Conservation (phyloP, 805 yeast genomes). For the Candida hungchunana region DNA sequence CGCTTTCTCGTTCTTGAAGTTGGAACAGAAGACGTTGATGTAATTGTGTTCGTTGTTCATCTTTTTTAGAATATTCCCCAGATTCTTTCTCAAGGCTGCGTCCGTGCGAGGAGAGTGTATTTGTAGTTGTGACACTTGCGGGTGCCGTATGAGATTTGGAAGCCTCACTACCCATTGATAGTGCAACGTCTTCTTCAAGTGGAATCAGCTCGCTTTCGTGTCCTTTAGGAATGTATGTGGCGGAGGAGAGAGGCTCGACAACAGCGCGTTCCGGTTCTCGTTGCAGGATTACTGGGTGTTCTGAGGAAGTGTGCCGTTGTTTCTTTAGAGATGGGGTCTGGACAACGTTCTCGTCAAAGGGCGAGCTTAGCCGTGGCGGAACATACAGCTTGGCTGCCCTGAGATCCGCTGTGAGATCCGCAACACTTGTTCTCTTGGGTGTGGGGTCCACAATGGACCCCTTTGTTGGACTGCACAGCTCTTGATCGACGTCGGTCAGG, state of each 20-base stretch:
- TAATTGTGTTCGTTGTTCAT: no score
- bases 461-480: no score
- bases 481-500: slow-evolving; percentile 10
- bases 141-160: not conserved
- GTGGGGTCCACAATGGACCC: not conserved
- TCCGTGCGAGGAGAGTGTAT: slow-evolving; percentile 1
- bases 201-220: slow-evolving; percentile 29
- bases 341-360: slow-evolving; percentile 8
- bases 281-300: slow-evolving; percentile 4
- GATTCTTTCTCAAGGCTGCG: no score
- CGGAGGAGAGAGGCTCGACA: slow-evolving; percentile 62
- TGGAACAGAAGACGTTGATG: no score
- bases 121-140: slow-evolving; percentile 3
- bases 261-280: slow-evolving; percentile 12
- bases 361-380: slow-evolving; percentile 10
- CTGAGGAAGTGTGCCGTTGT: slow-evolving; percentile 12
- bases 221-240: slow-evolving; percentile 67
- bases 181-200: slow-evolving; percentile 15
- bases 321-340: not conserved
- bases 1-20: no score
- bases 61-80: no score
- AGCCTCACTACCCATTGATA: not conserved
- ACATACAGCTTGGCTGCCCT: slow-evolving; percentile 10
- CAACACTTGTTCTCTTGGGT: slow-evolving; percentile 8
- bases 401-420: slow-evolving; percentile 5